Evolutionary conservation across 2,329 filamentous ascomycete genomes (phyloP).

Genomic region (Stachybotrys elegans): DNA sequence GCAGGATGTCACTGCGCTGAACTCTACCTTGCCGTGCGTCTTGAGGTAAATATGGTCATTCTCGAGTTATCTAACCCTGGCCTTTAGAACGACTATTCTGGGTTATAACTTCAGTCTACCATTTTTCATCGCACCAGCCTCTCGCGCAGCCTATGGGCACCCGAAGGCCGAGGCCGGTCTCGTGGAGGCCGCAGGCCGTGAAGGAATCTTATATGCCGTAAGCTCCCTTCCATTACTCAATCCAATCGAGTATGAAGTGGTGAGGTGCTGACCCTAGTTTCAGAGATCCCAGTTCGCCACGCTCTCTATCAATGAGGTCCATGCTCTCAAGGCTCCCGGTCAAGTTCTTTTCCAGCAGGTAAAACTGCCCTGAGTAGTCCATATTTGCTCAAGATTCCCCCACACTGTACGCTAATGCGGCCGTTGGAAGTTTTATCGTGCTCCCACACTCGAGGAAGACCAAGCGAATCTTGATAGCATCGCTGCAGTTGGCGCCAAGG

Average conservation of each 20-base stretch:
- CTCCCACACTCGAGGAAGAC: constrained; percentile 2
- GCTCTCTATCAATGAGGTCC: too few species aligned
- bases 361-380: too few species aligned
- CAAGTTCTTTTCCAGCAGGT: constrained; percentile 26
- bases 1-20: constrained; percentile 37
- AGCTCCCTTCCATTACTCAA: not conserved
- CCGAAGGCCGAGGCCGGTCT: constrained; percentile 40
- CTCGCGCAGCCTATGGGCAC: constrained; percentile 36
- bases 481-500: constrained; percentile 19
- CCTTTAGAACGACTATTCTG: constrained; percentile 38
- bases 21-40: constrained; percentile 22
- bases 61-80: too few species aligned
- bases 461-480: constrained; percentile 15
- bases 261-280: too few species aligned
- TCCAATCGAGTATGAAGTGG: too few species aligned
- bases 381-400: too few species aligned
- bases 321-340: constrained; percentile 16
- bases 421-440: not conserved
- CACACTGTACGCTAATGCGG: too few species aligned
- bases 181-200: constrained; percentile 38
- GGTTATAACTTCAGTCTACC: constrained; percentile 44
- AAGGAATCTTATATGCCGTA: constrained; percentile 41
- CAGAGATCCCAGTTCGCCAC: too few species aligned
- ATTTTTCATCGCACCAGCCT: constrained; percentile 45
- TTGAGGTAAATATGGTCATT: too few species aligned